Percentiles rank a stretch among this genome's conserved stretches.
These are phyloP conservation scores for Colletotrichum cordylinicola DNA, from an alignment of 2,329 filamentous ascomycete species.

Conservation along the genomic window DNA sequence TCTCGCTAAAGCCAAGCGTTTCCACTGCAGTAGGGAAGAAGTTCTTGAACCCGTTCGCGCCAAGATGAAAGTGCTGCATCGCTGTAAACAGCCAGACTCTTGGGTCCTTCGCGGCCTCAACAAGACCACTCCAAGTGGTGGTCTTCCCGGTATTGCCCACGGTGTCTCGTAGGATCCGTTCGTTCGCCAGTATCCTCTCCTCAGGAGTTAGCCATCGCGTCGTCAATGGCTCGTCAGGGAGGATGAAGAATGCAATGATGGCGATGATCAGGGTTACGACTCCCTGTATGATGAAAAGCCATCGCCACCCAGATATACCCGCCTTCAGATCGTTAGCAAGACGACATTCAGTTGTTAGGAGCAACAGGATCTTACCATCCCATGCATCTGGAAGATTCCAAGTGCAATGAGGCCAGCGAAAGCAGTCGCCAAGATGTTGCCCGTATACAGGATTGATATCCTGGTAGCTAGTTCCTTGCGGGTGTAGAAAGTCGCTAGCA, in stretches of 20 bases:
- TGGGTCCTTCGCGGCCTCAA: conserved; percentile 45
- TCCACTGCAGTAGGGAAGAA: conserved; percentile 30
- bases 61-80: conserved; percentile 51
- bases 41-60: conserved; percentile 36
- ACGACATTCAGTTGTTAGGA: fast-evolving
- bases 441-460: conserved; percentile 32
- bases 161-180: conserved; percentile 37
- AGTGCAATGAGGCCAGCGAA: conserved; percentile 32
- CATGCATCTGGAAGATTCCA: conserved; percentile 33
- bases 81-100: conserved; percentile 50
- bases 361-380: conserved; percentile 26
- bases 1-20: conserved; percentile 43
- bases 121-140: conserved; percentile 43
- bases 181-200: conserved; percentile 46
- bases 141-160: conserved; percentile 27
- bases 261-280: conserved; percentile 24
- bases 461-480: conserved; percentile 33
- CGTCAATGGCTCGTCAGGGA: conserved; percentile 36
- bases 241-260: conserved; percentile 14
- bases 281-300: conserved; percentile 85
- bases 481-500: conserved; percentile 35
- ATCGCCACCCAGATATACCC: conserved; percentile 68
- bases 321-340: background rate
- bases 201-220: conserved; percentile 39
- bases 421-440: conserved; percentile 28